Percentiles rank a stretch among this genome's conserved stretches.
These are phyloP conservation scores for Dendrothele bispora DNA, from an alignment of 768 basidiomycete species.

Conservation along the genomic window DNA sequence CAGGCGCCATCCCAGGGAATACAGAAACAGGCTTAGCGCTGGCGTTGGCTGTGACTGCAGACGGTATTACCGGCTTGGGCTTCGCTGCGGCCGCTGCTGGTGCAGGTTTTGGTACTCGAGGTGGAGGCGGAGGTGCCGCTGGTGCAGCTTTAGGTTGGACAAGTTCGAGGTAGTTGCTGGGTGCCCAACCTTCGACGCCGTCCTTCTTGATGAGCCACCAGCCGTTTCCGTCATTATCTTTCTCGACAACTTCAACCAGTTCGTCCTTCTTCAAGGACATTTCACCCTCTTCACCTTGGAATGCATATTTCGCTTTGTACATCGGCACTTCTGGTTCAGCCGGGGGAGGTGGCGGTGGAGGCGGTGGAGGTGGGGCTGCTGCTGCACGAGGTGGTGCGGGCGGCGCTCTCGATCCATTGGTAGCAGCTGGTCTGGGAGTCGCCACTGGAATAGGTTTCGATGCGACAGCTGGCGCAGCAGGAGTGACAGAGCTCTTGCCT, in stretches of 20 bases:
- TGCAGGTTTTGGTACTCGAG: constrained; percentile 47
- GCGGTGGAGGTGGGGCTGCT: constrained; percentile 47
- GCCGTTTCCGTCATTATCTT: constrained; percentile 90
- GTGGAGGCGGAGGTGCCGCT: constrained; percentile 67
- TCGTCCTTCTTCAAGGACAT: constrained; percentile 90
- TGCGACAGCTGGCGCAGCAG: constrained; percentile 31
- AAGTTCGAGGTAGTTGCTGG: constrained; percentile 88
- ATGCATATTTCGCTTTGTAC: constrained; percentile 91
- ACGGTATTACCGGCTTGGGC: constrained; percentile 27
- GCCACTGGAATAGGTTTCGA: constrained; percentile 30
- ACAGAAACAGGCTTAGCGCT: constrained; percentile 80
- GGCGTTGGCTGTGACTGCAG: constrained; percentile 54
- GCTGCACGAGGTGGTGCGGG: constrained; percentile 36
- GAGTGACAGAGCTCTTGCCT: constrained; percentile 46
- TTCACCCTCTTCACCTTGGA: constrained; percentile 91
- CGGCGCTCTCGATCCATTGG: constrained; percentile 23
- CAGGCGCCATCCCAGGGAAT: constrained; percentile 71
- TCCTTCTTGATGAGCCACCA: constrained; percentile 97
- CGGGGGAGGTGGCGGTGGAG: constrained; percentile 56
- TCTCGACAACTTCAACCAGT: constrained; percentile 86
- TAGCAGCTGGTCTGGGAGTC: constrained; percentile 31
- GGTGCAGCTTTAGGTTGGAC: constrained; percentile 66
- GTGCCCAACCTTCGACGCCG: constrained; percentile 89
- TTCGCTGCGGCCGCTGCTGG: constrained; percentile 35
- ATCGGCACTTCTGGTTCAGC: constrained; percentile 65